Base-by-base conservation (phyloP, 768 basidiomycete species). In the Leccinum imitatum region DNA sequence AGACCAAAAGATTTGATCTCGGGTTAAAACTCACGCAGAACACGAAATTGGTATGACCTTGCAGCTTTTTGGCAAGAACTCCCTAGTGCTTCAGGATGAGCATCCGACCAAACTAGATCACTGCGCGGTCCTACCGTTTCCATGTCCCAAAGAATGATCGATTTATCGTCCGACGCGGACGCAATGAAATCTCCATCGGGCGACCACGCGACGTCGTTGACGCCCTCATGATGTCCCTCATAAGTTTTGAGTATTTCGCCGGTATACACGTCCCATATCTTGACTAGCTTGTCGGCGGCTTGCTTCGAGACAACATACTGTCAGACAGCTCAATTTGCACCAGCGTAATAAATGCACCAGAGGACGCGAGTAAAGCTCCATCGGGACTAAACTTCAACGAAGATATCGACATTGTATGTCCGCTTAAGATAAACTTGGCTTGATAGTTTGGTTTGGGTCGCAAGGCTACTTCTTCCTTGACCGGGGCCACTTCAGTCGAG, bases 11-110 rank as follows among this genome's bases (percentile, higher is more conserved):
- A 72, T 94, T 95, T 0, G 91, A 91, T 69, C 87, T 84, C 1
- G 93, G 95, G 66, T 91, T 95, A 75, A 89, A 98, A 68, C 93
- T 91, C 21, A 98, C 82, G 63, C 94, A 95, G 68, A 97, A 95
- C 2, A 98, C 94, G 60, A 93, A 93, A 68, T 91, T 95, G 10
- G 95, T 95, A 69, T 99, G 96, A 0, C 92, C 91, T 48, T 82
- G 80, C 13, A 99, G 78, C 11, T 81, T 84, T 62, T 88, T 90
- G 6, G 86, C 81, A 59, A 80, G 75, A 41, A 77, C 75, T 46
- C 85, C 82, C 87, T 91, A 61, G 19, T 6, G 48, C 15, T 44
- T 41, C 9, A 6, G 30, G 41, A 50, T 63, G 13, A 64, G 48
- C 41, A 35, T 50, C 44, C 19, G 48, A 27, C 13, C 9, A 41